A percentile compares a stretch with the other conserved stretches of the same genome.
Evolutionary conservation across 2,329 filamentous ascomycete species (phyloP).

Genomic region (Colletotrichum gloeosporioides): DNA sequence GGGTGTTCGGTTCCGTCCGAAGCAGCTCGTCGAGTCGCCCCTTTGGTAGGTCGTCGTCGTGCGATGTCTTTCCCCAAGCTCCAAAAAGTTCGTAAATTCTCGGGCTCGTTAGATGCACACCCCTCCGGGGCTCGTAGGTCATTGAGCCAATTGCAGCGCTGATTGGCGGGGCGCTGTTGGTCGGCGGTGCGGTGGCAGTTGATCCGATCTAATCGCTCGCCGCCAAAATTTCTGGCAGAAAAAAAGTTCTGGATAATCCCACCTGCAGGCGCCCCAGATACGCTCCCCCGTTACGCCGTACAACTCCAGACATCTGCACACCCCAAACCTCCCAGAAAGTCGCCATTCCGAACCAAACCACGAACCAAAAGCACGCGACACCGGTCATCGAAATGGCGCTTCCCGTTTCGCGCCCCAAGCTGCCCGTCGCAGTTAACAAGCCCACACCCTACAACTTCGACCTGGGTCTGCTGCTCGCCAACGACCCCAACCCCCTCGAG

Average conservation of each 20-base stretch:
- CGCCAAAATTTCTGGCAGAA: constrained; percentile 22
- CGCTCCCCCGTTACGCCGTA: background rate
- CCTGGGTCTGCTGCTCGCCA: constrained; percentile 83
- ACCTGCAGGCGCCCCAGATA: background rate
- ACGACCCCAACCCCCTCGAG: constrained; percentile 83
- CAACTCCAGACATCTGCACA: background rate
- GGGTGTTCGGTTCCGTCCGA: constrained; percentile 3
- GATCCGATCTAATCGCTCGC: constrained; percentile 21
- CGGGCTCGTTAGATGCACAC: constrained; percentile 10
- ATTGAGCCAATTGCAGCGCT: background rate
- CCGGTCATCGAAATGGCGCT: constrained; percentile 37
- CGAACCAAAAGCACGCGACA: background rate
- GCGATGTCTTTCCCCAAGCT: constrained; percentile 14
- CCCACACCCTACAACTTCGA: constrained; percentile 93
- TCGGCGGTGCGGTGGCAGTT: constrained; percentile 18
- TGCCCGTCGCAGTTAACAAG: constrained; percentile 74
- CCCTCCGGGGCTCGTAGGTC: background rate
- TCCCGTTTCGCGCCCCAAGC: constrained; percentile 48
- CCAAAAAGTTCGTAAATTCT: constrained; percentile 23
- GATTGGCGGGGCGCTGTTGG: background rate
- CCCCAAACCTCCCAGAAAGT: background rate
- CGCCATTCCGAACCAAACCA: background rate
- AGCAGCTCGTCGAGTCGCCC: constrained; percentile 14
- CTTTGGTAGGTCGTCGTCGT: constrained; percentile 19
- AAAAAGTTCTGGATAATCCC: constrained; percentile 23